These are phyloP conservation scores for Letharia lupina DNA, from an alignment of 495 filamentous ascomycete genomes.

Conservation along the genomic window DNA sequence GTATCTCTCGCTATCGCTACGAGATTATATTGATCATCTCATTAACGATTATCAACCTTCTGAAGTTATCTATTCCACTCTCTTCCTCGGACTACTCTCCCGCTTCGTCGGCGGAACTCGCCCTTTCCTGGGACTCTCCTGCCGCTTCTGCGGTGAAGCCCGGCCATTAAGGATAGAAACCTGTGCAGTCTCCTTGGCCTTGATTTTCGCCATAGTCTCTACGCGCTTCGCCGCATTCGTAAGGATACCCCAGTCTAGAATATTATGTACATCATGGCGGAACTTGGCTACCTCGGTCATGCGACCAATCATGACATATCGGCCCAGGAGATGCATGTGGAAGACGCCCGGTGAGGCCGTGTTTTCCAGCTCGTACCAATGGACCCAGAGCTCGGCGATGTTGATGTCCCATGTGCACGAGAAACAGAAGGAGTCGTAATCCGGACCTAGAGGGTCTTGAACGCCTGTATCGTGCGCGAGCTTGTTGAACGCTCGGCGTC, in stretches of 20 bases:
- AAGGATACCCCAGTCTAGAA: conserved; percentile 12
- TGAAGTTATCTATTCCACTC: neutral
- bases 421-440: conserved; percentile 8
- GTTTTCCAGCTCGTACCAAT: conserved; percentile 15
- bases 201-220: too few relatives aligned
- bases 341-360: neutral
- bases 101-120: neutral
- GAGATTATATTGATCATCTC: too few relatives aligned
- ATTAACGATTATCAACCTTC: too few relatives aligned
- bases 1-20: too few relatives aligned
- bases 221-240: too few relatives aligned
- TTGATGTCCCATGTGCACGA: conserved; percentile 7
- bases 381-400: conserved; percentile 10
- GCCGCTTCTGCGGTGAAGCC: neutral
- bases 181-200: conserved; percentile 2
- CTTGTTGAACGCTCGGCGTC: neutral
- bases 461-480: neutral
- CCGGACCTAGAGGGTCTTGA: neutral
- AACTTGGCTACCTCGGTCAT: conserved; percentile 4
- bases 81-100: conserved; percentile 4
- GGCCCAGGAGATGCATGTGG: conserved; percentile 6
- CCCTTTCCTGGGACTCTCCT: conserved; percentile 5
- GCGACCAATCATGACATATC: neutral
- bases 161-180: neutral
- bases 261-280: conserved; percentile 10